Base-by-base conservation (phyloP, 371 early-diverging fungal species). In the Mucor lusitanicus region DNA sequence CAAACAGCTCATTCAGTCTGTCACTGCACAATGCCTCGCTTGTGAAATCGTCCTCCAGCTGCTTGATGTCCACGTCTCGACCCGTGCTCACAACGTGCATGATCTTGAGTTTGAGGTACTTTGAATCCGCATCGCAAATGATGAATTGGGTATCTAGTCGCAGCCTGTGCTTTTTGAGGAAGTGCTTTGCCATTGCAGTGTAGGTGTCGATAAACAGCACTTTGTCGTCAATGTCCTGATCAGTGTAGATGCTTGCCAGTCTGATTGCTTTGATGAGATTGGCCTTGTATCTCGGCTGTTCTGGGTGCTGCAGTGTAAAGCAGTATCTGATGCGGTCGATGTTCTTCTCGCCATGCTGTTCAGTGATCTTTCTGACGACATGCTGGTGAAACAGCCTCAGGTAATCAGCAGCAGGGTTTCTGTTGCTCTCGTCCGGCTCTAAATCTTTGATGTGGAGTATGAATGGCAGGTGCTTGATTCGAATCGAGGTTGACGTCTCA, bases 201-300 rank as follows among this genome's bases (percentile, higher is more conserved):
- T 67, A 67, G 40, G 30, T 54, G 23, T 67, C 61, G 6, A 67
- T 40, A 42, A 61, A 67, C 21, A 67, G 33, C 21, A 46, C n/a
- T n/a, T 67, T 67, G n/a, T 67, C 67, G 5, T 21, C 55, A 61
- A 61, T 39, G 30, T 67, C 61, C 2, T 30, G 42, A 1, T 60
- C 67, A 17, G n/a, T 25, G 23, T 54, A 50, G 23, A 67, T 61
- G 2, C 61, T 56, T 3, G 61, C 39, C n/a, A 2, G 5, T 15
- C 21, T 19, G 28, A 67, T 33, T 8, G 67, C 61, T 9, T 25
- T 35, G 3, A 25, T 21, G 5, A 67, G 25, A 11, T 61, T 61
- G 3, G 21, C 9, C 32, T 61, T 28, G n/a, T 67, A 67, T 15
- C 33, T 23, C 1, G 62, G 33, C 15, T 61, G 25, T 4, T 17